Evolutionary conservation across 441 rosid genomes (phyloP), one percentile per base, ranked within the genome.

Genomic region (Iberis amara): DNA sequence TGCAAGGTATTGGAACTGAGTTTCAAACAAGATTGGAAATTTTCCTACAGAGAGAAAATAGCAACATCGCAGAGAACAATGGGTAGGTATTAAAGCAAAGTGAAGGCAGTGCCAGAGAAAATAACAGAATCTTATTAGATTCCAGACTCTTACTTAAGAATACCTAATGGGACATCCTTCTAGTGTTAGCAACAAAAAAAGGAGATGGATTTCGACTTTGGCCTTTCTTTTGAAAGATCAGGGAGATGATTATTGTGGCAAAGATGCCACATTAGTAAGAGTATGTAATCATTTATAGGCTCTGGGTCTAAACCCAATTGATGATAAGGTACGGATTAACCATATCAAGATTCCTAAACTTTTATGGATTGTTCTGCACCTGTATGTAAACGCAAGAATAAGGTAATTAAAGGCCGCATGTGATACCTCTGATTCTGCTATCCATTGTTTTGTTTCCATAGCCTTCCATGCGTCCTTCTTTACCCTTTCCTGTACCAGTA

Each of bases 391-490:
- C 61, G 52, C 52, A 45, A 71, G 28, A 67, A 59, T 43, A 61
- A 65, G 66, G 61, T 18, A 66, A 68, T 40, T 39, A 67, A 45
- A 68, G 57, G 64, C 57, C 33, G 8, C 71, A 60, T 58, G 45
- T 13, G 68, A 76, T 94, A 94, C 99, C 99, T 94, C 89, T 83
- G 54, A 89, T 64, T 75, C 68, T 77, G 85, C 50, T 78, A 81
- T 94, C 99, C 97, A 94, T 83, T 27, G 77, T 79, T 80, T 82
- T 86, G 89, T 80, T 89, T 77, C 96, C 97, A 82, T 78, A 76
- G 73, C 99, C 99, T 69, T 94, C 99, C 80, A 85, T 68, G 63
- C 94, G 95, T 37, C 95, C 91, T 55, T 94, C 99, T 74, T 85
- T 89, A 71, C 87, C 79, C 73, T 81, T 94, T 58, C 97, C 99